phyloP scores from a whole-genome alignment of 2,329 filamentous ascomycete species.

The Beauveria sp. region DNA sequence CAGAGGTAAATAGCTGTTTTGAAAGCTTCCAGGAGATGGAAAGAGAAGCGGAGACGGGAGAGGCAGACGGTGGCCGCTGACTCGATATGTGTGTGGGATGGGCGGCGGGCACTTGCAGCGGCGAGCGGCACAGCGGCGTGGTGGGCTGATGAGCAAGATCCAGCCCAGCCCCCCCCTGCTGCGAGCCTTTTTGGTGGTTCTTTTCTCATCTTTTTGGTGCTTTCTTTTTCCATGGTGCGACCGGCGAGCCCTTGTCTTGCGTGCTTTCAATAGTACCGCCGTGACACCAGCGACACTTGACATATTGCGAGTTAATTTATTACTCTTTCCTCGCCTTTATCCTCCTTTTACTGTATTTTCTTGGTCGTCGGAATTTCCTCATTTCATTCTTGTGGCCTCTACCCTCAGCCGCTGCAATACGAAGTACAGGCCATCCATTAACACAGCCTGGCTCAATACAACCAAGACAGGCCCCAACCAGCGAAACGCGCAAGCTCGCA shows the following conservation, averaged over 20 bases:
- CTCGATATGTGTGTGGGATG: constrained; percentile 1
- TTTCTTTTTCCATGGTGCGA: not conserved
- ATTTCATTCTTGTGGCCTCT: not conserved
- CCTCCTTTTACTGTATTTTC: too few species aligned
- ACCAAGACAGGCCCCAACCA: not conserved
- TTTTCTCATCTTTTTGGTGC: too few species aligned
- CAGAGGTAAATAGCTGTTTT: not conserved
- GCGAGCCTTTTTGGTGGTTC: not conserved
- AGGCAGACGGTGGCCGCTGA: not conserved
- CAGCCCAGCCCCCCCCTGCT: constrained; percentile 1
- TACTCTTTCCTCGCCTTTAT: too few species aligned
- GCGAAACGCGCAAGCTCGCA: not conserved
- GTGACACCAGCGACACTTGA: too few species aligned
- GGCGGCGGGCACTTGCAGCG: not conserved
- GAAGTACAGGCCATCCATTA: too few species aligned
- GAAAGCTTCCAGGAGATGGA: not conserved
- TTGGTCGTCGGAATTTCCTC: not conserved
- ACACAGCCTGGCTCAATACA: not conserved
- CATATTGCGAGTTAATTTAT: too few species aligned
- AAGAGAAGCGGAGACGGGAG: constrained; percentile 3
- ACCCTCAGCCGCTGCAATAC: not conserved
- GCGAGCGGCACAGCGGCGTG: not conserved
- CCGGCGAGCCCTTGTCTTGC: not conserved
- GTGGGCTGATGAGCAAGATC: constrained; percentile 1
- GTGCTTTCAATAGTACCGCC: not conserved